Percentiles rank a stretch among this genome's conserved stretches.
These are phyloP conservation scores for Nepenthes mirabilis DNA, from an alignment of 148 eudicot genomes.

Conservation along the genomic window DNA sequence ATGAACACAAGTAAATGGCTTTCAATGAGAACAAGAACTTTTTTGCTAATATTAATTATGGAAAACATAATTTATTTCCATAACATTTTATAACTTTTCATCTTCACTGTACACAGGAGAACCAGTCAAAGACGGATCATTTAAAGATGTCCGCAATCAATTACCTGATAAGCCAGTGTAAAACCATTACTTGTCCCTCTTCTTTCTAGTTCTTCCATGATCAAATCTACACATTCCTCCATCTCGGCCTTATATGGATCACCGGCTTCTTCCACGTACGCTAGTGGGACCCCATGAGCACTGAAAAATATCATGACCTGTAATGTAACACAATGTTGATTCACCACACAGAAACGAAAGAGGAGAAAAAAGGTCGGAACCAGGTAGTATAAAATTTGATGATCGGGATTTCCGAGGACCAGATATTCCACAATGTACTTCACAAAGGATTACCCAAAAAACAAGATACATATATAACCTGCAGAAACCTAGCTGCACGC, in stretches of 20 bases:
- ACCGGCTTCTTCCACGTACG: slow-evolving; percentile 98
- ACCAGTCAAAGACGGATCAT: neutral
- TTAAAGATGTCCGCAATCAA: neutral
- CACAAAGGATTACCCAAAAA: too few relatives aligned
- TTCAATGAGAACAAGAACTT: neutral
- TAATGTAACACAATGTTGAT: slow-evolving; percentile 3
- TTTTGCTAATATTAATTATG: too few relatives aligned
- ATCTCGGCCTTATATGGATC: slow-evolving; percentile 99
- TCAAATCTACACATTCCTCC: slow-evolving; percentile 97
- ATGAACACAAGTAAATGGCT: neutral
- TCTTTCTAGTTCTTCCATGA: slow-evolving; percentile 87
- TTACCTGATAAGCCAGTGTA: slow-evolving; percentile 94
- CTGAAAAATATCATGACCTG: slow-evolving; percentile 97
- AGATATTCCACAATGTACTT: too few relatives aligned
- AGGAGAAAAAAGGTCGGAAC: neutral
- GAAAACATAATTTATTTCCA: too few relatives aligned
- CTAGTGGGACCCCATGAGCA: slow-evolving; percentile 96
- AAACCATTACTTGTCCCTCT: slow-evolving; percentile 53
- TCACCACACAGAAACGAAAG: neutral
- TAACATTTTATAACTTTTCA: too few relatives aligned
- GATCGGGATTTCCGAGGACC: too few relatives aligned
- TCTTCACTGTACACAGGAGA: too few relatives aligned
- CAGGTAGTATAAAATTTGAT: too few relatives aligned
- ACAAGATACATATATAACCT: neutral
- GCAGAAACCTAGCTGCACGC: neutral